A percentile compares a stretch with the other conserved stretches of the same genome.
Conservation (phyloP, 306 rosid species). For the Trifolium fragiferum region DNA sequence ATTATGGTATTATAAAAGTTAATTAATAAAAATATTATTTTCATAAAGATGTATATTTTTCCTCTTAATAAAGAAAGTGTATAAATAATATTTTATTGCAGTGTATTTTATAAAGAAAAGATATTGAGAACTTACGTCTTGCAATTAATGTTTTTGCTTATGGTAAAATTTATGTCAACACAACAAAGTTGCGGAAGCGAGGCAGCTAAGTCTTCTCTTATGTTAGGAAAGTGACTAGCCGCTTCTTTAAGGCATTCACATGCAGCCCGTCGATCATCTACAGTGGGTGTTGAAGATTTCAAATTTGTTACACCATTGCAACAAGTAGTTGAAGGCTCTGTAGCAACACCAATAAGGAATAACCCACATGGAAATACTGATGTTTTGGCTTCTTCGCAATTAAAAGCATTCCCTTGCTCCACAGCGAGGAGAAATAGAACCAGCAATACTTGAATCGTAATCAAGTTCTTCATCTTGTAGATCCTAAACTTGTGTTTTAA, state of each 20-base stretch:
- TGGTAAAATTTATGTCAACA: neutral
- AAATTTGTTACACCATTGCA: conserved; percentile 15
- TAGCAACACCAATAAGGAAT: neutral
- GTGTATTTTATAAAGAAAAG: neutral
- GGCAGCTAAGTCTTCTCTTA: neutral
- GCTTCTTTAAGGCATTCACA: conserved; percentile 44
- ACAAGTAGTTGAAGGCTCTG: neutral
- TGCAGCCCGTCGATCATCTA: neutral
- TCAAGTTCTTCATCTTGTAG: neutral
- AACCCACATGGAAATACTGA: neutral
- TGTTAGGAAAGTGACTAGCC: neutral
- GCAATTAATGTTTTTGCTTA: conserved; percentile 34
- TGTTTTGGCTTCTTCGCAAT: conserved; percentile 12
- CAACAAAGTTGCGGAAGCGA: conserved; percentile 42
- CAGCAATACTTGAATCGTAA: neutral
- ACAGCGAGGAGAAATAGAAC: neutral
- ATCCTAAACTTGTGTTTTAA: neutral
- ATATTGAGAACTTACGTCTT: conserved; percentile 16
- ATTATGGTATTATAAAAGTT: too few species aligned
- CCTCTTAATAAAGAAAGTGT: too few species aligned
- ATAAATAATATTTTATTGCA: too few species aligned
- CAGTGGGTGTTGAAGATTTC: neutral
- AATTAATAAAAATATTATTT: too few species aligned
- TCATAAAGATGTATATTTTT: too few species aligned
- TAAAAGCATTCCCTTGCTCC: conserved; percentile 14